Evolutionary conservation across 768 basidiomycete genomes (phyloP).

Genomic region (Tremella yokohamensis): DNA sequence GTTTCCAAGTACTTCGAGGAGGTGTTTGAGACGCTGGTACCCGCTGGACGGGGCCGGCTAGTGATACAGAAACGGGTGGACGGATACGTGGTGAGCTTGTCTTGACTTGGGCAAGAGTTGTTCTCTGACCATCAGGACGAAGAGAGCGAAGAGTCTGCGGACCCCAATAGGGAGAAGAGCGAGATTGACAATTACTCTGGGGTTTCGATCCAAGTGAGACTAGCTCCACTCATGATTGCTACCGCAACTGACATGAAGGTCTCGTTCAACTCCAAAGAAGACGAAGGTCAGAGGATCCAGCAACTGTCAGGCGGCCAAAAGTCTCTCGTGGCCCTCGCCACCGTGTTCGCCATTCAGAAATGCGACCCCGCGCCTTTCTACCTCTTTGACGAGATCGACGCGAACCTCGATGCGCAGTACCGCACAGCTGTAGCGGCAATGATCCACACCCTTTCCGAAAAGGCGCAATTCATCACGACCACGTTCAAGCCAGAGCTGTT

Average conservation of each 20-base stretch:
- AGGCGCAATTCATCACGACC: slow-evolving; percentile 95
- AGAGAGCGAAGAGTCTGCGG: slow-evolving; percentile 47
- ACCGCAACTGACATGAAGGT: slow-evolving; percentile 58
- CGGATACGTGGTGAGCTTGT: slow-evolving; percentile 57
- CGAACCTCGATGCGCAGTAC: slow-evolving; percentile 95
- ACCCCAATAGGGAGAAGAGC: slow-evolving; percentile 34
- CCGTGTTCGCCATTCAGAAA: slow-evolving; percentile 97
- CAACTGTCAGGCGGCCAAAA: slow-evolving; percentile 97
- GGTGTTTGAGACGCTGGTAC: slow-evolving; percentile 93
- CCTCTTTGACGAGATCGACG: slow-evolving; percentile 99
- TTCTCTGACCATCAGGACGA: slow-evolving; percentile 32
- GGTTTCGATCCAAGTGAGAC: slow-evolving; percentile 79
- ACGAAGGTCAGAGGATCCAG: slow-evolving; percentile 93
- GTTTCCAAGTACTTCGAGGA: slow-evolving; percentile 96
- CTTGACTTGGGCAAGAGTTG: neutral
- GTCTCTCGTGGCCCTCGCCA: slow-evolving; percentile 89
- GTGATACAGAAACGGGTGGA: slow-evolving; percentile 91
- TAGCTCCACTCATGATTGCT: neutral
- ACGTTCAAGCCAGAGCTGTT: slow-evolving; percentile 98
- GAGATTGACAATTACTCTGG: slow-evolving; percentile 90
- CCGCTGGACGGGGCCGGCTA: slow-evolving; percentile 81
- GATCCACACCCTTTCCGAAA: slow-evolving; percentile 83
- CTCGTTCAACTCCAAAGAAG: slow-evolving; percentile 97
- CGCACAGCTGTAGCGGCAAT: slow-evolving; percentile 90
- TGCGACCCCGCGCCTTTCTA: slow-evolving; percentile 99